Evolutionary conservation across 2,329 filamentous ascomycete genomes (phyloP).

Genomic region (Phialophora tarda): DNA sequence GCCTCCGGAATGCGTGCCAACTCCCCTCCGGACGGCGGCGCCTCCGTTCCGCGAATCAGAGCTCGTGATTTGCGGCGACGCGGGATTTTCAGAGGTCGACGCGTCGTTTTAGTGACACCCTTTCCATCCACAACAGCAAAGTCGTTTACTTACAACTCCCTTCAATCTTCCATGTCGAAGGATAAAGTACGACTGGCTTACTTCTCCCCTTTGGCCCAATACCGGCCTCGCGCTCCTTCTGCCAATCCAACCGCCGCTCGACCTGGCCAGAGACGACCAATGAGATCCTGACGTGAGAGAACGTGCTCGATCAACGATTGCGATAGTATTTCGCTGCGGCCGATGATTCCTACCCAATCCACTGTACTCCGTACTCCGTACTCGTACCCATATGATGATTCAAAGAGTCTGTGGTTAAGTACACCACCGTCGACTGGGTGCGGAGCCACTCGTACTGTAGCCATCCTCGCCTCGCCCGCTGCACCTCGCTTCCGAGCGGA

Average conservation of each 20-base stretch:
- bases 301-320: neutral
- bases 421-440: neutral
- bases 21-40: neutral
- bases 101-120: neutral
- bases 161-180: neutral
- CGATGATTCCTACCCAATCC: neutral
- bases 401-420: neutral
- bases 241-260: neutral
- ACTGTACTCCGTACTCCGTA: neutral
- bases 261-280: neutral
- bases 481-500: neutral
- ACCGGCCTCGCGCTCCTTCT: neutral
- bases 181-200: neutral
- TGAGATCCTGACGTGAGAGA: neutral
- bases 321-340: neutral
- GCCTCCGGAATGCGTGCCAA: neutral
- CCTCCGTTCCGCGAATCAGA: neutral
- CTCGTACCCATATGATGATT: neutral
- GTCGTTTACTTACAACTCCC: neutral
- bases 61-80: neutral
- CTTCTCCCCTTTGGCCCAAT: too few species aligned
- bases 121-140: neutral
- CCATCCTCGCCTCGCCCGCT: neutral
- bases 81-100: neutral
- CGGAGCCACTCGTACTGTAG: neutral